Conservation (phyloP, 1,139 yeast species). For the Kluyveromyces sp. region DNA sequence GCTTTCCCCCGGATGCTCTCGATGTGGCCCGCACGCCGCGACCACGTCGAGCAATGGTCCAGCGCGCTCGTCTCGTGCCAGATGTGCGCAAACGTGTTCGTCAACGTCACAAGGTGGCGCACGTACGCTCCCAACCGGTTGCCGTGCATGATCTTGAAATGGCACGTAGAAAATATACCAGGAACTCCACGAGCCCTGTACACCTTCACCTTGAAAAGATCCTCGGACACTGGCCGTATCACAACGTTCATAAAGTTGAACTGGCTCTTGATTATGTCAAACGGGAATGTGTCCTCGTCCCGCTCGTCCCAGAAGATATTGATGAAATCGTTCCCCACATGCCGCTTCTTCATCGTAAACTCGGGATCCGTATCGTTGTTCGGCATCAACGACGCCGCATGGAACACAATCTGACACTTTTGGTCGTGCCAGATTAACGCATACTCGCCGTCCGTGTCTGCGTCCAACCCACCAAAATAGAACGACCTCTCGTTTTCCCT, state of each 20-base stretch:
- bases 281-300: slow-evolving; percentile 49
- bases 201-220: slow-evolving; percentile 52
- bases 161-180: slow-evolving; percentile 68
- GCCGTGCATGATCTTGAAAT: slow-evolving; percentile 59
- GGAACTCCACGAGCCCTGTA: slow-evolving; percentile 66
- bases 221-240: slow-evolving; percentile 46
- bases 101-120: slow-evolving; percentile 57
- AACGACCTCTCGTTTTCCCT: slow-evolving; percentile 42
- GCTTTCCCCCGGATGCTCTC: neutral
- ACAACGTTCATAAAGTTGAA: slow-evolving; percentile 79
- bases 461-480: slow-evolving; percentile 78
- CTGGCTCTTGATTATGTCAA: slow-evolving; percentile 66
- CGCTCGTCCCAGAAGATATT: slow-evolving; percentile 77
- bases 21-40: slow-evolving; percentile 9
- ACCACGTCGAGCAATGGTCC: slow-evolving; percentile 19
- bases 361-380: slow-evolving; percentile 37
- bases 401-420: slow-evolving; percentile 65
- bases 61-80: slow-evolving; percentile 44
- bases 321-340: slow-evolving; percentile 80
- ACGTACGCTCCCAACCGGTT: slow-evolving; percentile 55
- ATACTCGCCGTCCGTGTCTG: slow-evolving; percentile 61
- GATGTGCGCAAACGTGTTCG: slow-evolving; percentile 65
- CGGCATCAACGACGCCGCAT: slow-evolving; percentile 78
- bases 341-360: slow-evolving; percentile 62
- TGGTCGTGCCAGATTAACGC: slow-evolving; percentile 71